phyloP scores from a whole-genome alignment of 805 yeast genomes.

The Kodamaea sagamina region DNA sequence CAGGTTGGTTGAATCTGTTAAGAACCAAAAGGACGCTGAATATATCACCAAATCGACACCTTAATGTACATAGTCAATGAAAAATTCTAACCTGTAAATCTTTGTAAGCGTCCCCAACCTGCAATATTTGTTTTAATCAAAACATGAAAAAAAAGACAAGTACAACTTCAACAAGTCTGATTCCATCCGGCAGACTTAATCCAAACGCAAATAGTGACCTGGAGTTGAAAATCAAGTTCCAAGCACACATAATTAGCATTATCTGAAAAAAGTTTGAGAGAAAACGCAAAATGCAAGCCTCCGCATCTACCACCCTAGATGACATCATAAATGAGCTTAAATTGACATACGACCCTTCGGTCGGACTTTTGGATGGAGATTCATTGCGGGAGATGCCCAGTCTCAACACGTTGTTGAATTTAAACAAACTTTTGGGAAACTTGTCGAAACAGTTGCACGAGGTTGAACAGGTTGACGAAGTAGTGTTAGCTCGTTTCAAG shows the following conservation, averaged over 20 bases:
- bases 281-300: constrained; percentile 8
- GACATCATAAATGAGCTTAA: constrained; percentile 54
- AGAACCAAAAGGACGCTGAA: constrained; percentile 33
- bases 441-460: constrained; percentile 40
- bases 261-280: background rate
- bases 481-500: constrained; percentile 18
- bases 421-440: constrained; percentile 45
- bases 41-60: constrained; percentile 29
- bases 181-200: no score
- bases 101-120: no score
- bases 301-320: constrained; percentile 47
- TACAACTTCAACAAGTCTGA: background rate
- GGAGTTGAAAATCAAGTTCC: no score
- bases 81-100: background rate
- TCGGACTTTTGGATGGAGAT: constrained; percentile 65
- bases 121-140: constrained; percentile 1
- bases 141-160: constrained; percentile 5
- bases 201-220: no score
- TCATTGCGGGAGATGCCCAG: constrained; percentile 43
- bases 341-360: constrained; percentile 56
- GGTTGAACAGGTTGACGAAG: constrained; percentile 34
- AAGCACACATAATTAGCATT: no score
- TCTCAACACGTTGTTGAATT: constrained; percentile 45
- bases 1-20: constrained; percentile 35
- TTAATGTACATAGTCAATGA: constrained; percentile 12